phyloP scores from a whole-genome alignment of 2,329 filamentous ascomycete species.

The Aspergillus ruber region DNA sequence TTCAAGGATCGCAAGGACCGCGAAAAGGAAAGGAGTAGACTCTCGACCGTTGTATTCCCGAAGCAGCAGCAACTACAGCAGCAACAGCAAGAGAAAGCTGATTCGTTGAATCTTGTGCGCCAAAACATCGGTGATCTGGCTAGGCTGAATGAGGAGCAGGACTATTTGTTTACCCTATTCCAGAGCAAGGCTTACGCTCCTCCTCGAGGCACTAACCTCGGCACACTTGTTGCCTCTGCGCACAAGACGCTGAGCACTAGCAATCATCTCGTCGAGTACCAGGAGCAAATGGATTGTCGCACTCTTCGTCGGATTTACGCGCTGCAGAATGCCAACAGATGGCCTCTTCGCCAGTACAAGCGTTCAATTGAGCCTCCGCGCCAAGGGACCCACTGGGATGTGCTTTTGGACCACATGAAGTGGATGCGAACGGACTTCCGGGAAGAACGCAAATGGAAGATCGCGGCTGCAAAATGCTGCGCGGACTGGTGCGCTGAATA shows the following conservation, averaged over 20 bases:
- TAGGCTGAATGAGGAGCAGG: constrained; percentile 41
- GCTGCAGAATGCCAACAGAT: constrained; percentile 82
- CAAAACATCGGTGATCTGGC: constrained; percentile 43
- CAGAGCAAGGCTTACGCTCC: constrained; percentile 54
- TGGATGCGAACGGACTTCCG: constrained; percentile 98
- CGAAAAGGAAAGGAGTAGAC: constrained; percentile 55
- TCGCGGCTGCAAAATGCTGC: constrained; percentile 68
- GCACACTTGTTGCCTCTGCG: constrained; percentile 70
- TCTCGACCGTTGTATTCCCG: constrained; percentile 72
- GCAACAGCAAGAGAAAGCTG: constrained; percentile 46
- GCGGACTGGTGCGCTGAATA: constrained; percentile 81
- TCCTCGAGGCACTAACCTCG: constrained; percentile 48
- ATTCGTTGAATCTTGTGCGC: constrained; percentile 31
- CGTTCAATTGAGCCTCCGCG: constrained; percentile 74
- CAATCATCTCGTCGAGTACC: constrained; percentile 74
- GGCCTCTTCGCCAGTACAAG: constrained; percentile 85
- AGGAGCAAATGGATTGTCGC: constrained; percentile 81
- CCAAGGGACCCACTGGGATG: constrained; percentile 74
- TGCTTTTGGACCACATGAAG: constrained; percentile 83
- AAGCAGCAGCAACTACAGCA: constrained; percentile 50
- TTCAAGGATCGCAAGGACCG: constrained; percentile 49
- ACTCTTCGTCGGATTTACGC: constrained; percentile 83
- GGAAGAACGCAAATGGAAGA: constrained; percentile 92
- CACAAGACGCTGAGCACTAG: constrained; percentile 85
- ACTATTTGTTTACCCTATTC: constrained; percentile 60